phyloP scores from a whole-genome alignment of 352 stramenopile genomes.

The Phytopythium aichiense region DNA sequence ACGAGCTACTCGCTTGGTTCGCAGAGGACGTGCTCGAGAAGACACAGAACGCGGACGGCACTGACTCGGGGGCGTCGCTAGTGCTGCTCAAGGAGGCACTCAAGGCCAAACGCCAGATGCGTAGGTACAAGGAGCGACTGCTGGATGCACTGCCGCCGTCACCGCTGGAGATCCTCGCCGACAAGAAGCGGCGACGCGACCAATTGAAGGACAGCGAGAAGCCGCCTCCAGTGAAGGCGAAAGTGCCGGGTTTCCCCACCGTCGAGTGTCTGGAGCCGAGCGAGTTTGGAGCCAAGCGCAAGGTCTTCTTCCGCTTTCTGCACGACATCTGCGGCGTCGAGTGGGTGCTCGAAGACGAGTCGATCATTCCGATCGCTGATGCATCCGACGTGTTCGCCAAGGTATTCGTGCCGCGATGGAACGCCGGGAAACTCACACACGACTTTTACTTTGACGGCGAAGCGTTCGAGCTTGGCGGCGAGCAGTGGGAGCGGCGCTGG shows the following conservation, averaged over 20 bases:
- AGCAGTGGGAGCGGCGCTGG: conserved; percentile 34
- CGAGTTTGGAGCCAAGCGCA: conserved; percentile 34
- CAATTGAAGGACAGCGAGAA: not conserved
- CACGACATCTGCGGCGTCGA: conserved; percentile 37
- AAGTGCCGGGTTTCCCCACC: conserved; percentile 31
- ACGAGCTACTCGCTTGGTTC: conserved; percentile 41
- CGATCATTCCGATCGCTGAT: conserved; percentile 33
- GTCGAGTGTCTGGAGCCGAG: conserved; percentile 20
- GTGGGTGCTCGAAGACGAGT: conserved; percentile 49
- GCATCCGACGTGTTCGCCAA: conserved; percentile 35
- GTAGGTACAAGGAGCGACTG: conserved; percentile 34
- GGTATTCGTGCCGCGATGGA: conserved; percentile 47
- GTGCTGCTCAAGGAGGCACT: conserved; percentile 34
- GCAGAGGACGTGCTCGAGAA: conserved; percentile 25
- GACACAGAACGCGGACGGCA: conserved; percentile 1
- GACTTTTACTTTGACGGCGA: conserved; percentile 62
- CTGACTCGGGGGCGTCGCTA: conserved; percentile 8
- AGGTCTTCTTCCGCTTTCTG: conserved; percentile 48
- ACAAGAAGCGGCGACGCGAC: conserved; percentile 7
- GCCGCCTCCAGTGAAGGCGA: not conserved
- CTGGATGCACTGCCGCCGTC: conserved; percentile 24
- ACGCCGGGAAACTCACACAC: conserved; percentile 36
- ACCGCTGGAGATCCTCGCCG: not conserved
- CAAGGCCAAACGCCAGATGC: conserved; percentile 34
- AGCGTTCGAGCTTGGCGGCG: conserved; percentile 32